A percentile compares a stretch with the other conserved stretches of the same genome.
Conservation (phyloP, 148 eudicot genomes). For the Rhododendron simsii region DNA sequence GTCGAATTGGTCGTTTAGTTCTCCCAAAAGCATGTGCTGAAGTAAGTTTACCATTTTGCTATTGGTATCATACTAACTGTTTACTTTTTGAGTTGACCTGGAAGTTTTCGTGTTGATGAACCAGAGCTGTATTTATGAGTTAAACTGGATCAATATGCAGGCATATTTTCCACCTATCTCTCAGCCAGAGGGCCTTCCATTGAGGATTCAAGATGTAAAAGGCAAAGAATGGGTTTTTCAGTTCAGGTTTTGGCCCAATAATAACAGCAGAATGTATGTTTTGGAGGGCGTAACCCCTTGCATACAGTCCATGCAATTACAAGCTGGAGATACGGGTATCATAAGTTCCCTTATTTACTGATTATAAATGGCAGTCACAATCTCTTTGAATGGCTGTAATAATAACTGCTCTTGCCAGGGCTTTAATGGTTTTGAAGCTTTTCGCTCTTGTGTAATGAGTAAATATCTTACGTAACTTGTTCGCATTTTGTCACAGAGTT, state of each 20-base stretch:
- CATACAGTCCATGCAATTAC: constrained; percentile 95
- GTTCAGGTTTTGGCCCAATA: constrained; percentile 99
- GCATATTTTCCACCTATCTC: constrained; percentile 97
- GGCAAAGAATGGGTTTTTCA: constrained; percentile 98
- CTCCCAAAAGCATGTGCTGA: constrained; percentile 99
- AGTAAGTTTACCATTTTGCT: constrained; percentile 45
- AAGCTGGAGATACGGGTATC: constrained; percentile 98
- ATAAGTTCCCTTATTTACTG: neutral
- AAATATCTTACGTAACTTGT: neutral
- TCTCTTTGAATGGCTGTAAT: neutral
- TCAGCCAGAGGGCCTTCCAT: constrained; percentile 95
- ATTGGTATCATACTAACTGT: neutral
- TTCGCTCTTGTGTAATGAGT: neutral
- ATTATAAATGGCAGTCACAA: neutral
- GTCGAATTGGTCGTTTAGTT: constrained; percentile 97
- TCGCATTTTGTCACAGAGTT: neutral
- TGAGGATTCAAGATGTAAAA: constrained; percentile 90
- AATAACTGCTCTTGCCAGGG: neutral
- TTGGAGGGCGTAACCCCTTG: constrained; percentile 99
- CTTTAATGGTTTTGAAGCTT: neutral
- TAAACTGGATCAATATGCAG: constrained; percentile 37
- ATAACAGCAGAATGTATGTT: constrained; percentile 98
- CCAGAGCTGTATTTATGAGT: constrained; percentile 5
- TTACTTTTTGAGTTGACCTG: neutral
- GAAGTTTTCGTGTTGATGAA: neutral